phyloP scores from a whole-genome alignment of 2,329 filamentous ascomycete species.

The Alternaria sp. region DNA sequence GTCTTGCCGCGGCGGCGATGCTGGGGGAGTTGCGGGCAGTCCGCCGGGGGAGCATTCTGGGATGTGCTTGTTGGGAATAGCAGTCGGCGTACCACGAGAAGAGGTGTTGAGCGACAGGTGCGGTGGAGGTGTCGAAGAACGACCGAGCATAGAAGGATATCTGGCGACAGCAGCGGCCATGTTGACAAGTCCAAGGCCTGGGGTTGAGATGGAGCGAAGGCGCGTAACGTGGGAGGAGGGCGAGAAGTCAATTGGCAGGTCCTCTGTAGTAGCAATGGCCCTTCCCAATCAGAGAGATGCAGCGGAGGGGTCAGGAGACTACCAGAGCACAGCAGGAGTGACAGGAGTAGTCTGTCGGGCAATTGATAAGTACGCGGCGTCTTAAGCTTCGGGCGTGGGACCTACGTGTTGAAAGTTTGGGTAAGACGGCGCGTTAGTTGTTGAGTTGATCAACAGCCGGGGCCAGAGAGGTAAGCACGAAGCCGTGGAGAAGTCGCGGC shows the following conservation, averaged over 20 bases:
- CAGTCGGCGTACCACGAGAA: constrained; percentile 65
- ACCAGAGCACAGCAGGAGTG: constrained; percentile 27
- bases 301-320: constrained; percentile 11
- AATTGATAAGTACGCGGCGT: constrained; percentile 25
- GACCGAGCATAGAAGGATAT: constrained; percentile 46
- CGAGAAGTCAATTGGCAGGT: constrained; percentile 11
- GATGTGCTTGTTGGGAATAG: constrained; percentile 86
- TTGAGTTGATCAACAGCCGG: constrained; percentile 35
- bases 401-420: constrained; percentile 19
- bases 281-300: constrained; percentile 23
- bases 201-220: constrained; percentile 32
- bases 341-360: constrained; percentile 21
- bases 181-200: constrained; percentile 20
- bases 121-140: constrained; percentile 59
- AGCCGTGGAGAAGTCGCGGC: constrained; percentile 22
- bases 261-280: constrained; percentile 11
- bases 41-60: constrained; percentile 89
- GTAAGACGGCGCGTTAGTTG: constrained; percentile 14
- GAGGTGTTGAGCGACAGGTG: constrained; percentile 67
- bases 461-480: constrained; percentile 19
- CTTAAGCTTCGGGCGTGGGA: constrained; percentile 11
- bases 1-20: constrained; percentile 69
- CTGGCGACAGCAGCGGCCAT: constrained; percentile 57
- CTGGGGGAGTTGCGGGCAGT: constrained; percentile 59
- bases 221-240: constrained; percentile 35